phyloP scores from a whole-genome alignment of 2,329 filamentous ascomycete genomes.

The Seiridium unicorne region DNA sequence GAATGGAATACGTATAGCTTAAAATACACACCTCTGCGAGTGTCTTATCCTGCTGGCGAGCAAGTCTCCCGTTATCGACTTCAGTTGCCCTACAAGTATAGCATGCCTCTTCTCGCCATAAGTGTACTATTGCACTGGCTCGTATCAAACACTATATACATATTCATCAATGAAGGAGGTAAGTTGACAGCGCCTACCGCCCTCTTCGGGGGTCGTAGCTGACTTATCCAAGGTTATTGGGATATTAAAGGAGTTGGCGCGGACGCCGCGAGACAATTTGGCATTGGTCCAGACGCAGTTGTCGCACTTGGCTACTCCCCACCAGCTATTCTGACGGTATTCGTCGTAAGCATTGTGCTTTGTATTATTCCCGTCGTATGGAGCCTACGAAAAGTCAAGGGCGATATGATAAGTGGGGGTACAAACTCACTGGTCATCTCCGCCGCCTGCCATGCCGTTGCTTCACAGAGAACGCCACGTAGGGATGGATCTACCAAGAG shows the following conservation, averaged over 20 bases:
- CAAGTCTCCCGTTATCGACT: constrained; percentile 21
- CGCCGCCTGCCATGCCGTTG: constrained; percentile 19
- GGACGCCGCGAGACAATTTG: background rate
- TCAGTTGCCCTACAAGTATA: constrained; percentile 21
- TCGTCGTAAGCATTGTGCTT: constrained; percentile 6
- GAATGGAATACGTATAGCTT: constrained; percentile 18
- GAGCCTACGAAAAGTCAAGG: constrained; percentile 13
- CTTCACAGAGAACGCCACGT: background rate
- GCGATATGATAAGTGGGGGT: constrained; percentile 15
- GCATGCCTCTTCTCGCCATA: constrained; percentile 15
- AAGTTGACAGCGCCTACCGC: background rate
- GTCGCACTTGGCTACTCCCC: background rate
- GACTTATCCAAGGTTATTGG: background rate
- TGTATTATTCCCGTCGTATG: constrained; percentile 9
- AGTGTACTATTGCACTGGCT: constrained; percentile 17
- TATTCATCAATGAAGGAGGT: constrained; percentile 15
- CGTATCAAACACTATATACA: constrained; percentile 17
- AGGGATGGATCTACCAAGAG: background rate
- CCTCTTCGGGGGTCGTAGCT: background rate
- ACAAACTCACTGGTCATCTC: constrained; percentile 20
- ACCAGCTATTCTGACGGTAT: background rate
- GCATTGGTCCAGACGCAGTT: background rate
- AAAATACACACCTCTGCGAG: constrained; percentile 7
- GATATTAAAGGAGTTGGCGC: background rate
- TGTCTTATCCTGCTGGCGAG: constrained; percentile 15